Base-by-base conservation (phyloP, 139 green algal genomes). In the Volvox africanus region DNA sequence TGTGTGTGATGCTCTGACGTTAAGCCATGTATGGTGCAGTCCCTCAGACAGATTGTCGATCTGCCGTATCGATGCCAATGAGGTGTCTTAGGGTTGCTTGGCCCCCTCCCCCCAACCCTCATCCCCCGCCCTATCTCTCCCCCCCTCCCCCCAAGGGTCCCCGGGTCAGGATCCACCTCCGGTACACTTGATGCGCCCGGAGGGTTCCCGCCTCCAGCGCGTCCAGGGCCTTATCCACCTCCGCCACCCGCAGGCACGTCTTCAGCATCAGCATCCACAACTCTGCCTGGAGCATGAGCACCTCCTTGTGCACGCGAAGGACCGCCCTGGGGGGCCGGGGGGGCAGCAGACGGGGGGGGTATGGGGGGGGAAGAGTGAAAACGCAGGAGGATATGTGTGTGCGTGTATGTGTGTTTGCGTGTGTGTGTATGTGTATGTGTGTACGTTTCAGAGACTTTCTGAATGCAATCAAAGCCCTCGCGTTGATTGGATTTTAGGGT, bases 231-330 rank as follows among this genome's bases (percentile, higher is more conserved):
- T 30, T 73, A 35, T 89, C 77, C 37, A 91, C 50, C 1, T 88
- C 67, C 20, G 30, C 2, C 33, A 91, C 78, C 80, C 32, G 67
- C 44, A 86, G 19, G 0, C 32, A 55, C 21, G 62, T 33, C 16
- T 61, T 35, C 62, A 93, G 76, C 30, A 89, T 37, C 62, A 81
- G 73, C 32, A 16, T 35, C 91, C 91, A 93, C 2, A 93, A 37
- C 12, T 93, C 91, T 0, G 50, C 26, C 36, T 84, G 85, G 30
- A 89, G 21, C 68, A 82, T 26, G 26, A 93, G 86, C 26, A 75
- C 91, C 61, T 91, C 79, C 44, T 86, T 89, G 76, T 93, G 91
- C 32, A 89, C 80, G 11, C 91, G 86, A 1, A 84, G 18, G 1
- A 93, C 85, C 0, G 86, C 86, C 44, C 91, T 77, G 84, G 28